A percentile compares a stretch with the other conserved stretches of the same genome.
phyloP scores from a whole-genome alignment of 2,329 filamentous ascomycete species.

The Berkeleyomyces basicola region DNA sequence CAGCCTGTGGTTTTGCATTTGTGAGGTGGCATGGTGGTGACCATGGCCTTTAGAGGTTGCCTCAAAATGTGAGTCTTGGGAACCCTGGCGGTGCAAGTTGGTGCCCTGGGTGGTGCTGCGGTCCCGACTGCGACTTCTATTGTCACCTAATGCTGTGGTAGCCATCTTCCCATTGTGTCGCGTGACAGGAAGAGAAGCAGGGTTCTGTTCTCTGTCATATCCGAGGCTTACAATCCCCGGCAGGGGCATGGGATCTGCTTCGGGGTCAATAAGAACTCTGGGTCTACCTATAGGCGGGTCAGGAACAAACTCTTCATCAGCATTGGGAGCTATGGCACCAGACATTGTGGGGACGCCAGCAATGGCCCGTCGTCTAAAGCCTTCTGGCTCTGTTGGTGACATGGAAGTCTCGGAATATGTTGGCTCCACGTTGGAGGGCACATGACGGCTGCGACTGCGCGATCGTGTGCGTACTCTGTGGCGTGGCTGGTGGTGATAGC shows the following conservation, averaged over 20 bases:
- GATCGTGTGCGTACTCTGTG: neutral
- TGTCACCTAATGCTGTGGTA: neutral
- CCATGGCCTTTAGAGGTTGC: constrained; percentile 20
- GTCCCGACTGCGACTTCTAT: neutral
- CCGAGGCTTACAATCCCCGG: neutral
- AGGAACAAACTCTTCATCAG: neutral
- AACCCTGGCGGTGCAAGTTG: constrained; percentile 16
- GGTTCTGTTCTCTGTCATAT: neutral
- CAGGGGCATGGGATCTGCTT: neutral
- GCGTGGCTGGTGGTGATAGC: neutral
- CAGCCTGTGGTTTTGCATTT: constrained; percentile 35
- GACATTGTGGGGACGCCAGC: neutral
- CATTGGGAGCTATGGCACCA: neutral
- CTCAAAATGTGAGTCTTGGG: constrained; percentile 7
- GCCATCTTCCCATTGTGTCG: neutral
- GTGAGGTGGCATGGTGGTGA: constrained; percentile 13
- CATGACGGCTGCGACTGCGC: neutral
- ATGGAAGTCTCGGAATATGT: constrained; percentile 10
- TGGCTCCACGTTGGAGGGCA: neutral
- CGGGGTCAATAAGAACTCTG: neutral
- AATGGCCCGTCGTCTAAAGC: neutral
- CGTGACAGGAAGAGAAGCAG: neutral
- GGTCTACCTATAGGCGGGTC: neutral
- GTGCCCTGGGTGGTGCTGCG: neutral
- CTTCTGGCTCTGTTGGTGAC: constrained; percentile 2